Percentiles rank a stretch among this genome's conserved stretches.
phyloP scores from a whole-genome alignment of 2,329 filamentous ascomycete species.

The Claviceps spartinae region DNA sequence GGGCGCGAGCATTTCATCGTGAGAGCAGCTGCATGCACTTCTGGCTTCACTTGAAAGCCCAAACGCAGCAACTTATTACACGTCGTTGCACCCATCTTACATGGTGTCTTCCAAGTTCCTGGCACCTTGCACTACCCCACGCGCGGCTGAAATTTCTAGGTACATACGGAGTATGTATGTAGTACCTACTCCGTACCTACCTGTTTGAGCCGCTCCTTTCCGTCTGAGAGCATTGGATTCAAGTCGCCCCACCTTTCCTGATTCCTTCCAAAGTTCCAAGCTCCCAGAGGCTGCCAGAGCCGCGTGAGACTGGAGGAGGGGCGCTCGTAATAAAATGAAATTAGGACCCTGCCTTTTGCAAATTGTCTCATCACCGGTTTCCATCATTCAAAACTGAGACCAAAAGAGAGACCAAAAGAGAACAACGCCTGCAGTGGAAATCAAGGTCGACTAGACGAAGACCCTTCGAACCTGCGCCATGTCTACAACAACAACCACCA shows the following conservation, averaged over 20 bases:
- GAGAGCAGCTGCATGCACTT: too few species aligned
- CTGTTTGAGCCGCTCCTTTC: background rate
- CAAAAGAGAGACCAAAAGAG: background rate
- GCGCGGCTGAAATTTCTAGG: background rate
- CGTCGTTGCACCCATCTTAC: background rate
- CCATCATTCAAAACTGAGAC: background rate
- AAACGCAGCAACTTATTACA: too few species aligned
- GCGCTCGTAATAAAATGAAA: background rate
- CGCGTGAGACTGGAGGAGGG: background rate
- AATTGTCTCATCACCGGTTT: background rate
- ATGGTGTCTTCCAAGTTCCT: background rate
- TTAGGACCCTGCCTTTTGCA: background rate
- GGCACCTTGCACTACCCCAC: background rate
- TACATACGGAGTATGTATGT: too few species aligned
- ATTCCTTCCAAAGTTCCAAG: background rate
- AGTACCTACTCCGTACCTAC: too few species aligned
- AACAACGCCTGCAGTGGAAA: background rate
- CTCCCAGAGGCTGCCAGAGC: too few species aligned
- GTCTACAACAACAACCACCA: conserved; percentile 22
- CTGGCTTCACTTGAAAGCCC: too few species aligned
- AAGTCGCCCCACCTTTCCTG: background rate
- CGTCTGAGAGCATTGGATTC: background rate
- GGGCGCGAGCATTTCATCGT: too few species aligned
- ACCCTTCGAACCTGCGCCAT: conserved; percentile 7
- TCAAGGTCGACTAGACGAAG: background rate